phyloP scores from a whole-genome alignment of 805 yeast genomes.

The Metschnikowia anglica region DNA sequence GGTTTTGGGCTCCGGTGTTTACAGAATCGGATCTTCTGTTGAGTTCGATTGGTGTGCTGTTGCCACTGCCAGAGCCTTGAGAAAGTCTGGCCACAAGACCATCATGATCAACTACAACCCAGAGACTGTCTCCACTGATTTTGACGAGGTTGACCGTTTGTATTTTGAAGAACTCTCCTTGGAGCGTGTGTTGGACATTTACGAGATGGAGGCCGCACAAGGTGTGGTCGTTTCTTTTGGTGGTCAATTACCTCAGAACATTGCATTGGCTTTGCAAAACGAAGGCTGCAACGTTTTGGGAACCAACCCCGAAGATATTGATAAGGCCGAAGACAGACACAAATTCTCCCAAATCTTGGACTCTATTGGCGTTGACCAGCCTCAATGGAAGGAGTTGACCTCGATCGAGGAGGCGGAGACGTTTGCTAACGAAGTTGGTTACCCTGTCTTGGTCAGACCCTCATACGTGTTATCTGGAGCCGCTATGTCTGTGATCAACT shows the following conservation, averaged over 20 bases:
- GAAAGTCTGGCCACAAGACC: conserved; percentile 84
- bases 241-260: conserved; percentile 97
- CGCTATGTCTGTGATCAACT: conserved; percentile 92
- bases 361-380: conserved; percentile 92
- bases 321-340: conserved; percentile 97
- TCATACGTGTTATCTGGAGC: conserved; percentile 97
- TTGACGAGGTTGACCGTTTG: conserved; percentile 95
- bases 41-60: conserved; percentile 99
- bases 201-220: conserved; percentile 83
- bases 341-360: conserved; percentile 94
- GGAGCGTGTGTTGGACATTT: conserved; percentile 96
- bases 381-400: conserved; percentile 94
- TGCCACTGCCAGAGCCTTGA: conserved; percentile 89
- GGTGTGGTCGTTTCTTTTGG: conserved; percentile 97
- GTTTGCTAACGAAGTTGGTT: conserved; percentile 84
- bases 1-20: conserved; percentile 98
- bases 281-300: conserved; percentile 89
- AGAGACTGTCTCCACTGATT: conserved; percentile 97
- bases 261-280: conserved; percentile 78
- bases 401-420: conserved; percentile 79
- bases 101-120: conserved; percentile 98
- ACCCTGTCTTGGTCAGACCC: conserved; percentile 96
- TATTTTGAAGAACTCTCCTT: conserved; percentile 93
- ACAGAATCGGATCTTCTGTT: conserved; percentile 97
- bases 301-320: conserved; percentile 92